A percentile compares a stretch with the other conserved stretches of the same genome.
Conservation (phyloP, 148 eudicot genomes). For the Beta vulgaris region DNA sequence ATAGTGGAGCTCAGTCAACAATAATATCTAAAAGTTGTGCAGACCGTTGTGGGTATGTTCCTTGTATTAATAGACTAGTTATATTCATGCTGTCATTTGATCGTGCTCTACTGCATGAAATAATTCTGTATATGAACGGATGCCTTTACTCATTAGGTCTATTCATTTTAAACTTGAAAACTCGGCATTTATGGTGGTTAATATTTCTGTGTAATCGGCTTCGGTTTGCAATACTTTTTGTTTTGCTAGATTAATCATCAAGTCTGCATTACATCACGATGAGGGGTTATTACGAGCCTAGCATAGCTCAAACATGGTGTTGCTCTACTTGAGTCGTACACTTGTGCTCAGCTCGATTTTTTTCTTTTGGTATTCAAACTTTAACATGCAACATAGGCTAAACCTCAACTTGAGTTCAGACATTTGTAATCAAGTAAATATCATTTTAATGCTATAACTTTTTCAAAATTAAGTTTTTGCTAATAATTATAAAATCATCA, state of each 20-base stretch:
- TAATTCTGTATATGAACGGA: neutral
- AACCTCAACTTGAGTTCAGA: too few species aligned
- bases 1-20: slow-evolving; percentile 99
- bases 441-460: too few species aligned
- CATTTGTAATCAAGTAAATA: too few species aligned
- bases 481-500: too few species aligned
- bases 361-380: too few species aligned
- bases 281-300: too few species aligned
- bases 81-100: neutral
- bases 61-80: neutral
- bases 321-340: too few species aligned
- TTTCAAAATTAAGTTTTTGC: too few species aligned
- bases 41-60: slow-evolving; percentile 91
- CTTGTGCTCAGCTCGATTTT: too few species aligned
- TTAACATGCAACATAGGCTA: too few species aligned
- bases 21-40: slow-evolving; percentile 96
- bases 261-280: too few species aligned
- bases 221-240: neutral
- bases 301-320: too few species aligned
- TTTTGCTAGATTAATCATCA: neutral
- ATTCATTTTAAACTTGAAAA: neutral
- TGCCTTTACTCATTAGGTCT: neutral
- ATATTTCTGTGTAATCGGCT: neutral
- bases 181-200: neutral
- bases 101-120: neutral